Evolutionary conservation across 208 protist species (phyloP), one percentile per base, ranked within the genome.

Genomic region (Trypanosoma mega): DNA sequence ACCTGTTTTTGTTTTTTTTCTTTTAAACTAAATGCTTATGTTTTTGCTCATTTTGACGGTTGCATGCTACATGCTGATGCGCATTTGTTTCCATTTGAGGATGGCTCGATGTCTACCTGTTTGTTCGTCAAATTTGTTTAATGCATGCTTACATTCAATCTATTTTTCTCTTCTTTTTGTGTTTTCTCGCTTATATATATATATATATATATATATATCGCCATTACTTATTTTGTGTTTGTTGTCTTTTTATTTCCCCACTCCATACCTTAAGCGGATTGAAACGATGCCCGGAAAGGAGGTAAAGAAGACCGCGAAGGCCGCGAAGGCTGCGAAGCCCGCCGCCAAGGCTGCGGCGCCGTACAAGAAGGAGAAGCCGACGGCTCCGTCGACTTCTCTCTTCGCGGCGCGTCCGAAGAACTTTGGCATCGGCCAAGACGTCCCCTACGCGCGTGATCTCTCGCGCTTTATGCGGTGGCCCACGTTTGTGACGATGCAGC

Each of bases 381-480:
- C 71, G 49, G 76, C 87, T 57, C 52, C 58, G 51, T 51, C 64
- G 36, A 59, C 72, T 54, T 87, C 90, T 46, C 70, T 52, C 55
- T 96, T 92, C 59, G 74, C 79, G 45, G 83, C 82, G 30, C 82
- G 86, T 64, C 87, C 90, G 33, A 92, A 92, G 80, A 90, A 93
- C 77, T 90, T 96, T 72, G 84, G 83, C 44, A 93, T 99, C 62
- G 97, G 98, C 61, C 77, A 90, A 39, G 88, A 97, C 74, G 75
- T 98, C 29, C 86, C 88, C 57, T 97, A 97, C 68, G 89, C 87
- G 29, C 83, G 93, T 47, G 98, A 99, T 79, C 75, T 99, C 21
- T 97, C 87, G 37, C 92, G 98, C 65, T 99, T 97, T 69, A 98
- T 99, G 65, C 98, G 95, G 68, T 99, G 95, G 96, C 98, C 98